Evolutionary conservation across 306 rosid species (phyloP).

Genomic region (Cercis canadensis): DNA sequence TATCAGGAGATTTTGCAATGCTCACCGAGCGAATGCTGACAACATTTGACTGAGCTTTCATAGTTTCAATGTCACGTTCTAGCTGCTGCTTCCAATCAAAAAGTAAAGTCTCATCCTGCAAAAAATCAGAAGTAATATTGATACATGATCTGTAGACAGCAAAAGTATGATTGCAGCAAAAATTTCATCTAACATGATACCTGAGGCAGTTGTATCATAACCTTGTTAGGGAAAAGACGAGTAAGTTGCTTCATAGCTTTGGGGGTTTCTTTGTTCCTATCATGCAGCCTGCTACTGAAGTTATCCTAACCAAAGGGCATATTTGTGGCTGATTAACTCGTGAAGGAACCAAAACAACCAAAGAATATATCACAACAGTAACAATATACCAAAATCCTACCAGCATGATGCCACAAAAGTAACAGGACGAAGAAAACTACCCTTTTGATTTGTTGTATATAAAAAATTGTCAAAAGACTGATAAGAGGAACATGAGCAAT

Average conservation of each 20-base stretch:
- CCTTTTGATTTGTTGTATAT: too few relatives aligned
- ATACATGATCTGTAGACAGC: slow-evolving; percentile 23
- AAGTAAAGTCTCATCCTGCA: slow-evolving; percentile 79
- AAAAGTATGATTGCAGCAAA: slow-evolving; percentile 20
- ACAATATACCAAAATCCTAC: slow-evolving; percentile 11
- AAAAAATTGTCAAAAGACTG: too few relatives aligned
- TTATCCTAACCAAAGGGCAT: slow-evolving; percentile 64
- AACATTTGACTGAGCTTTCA: slow-evolving; percentile 81
- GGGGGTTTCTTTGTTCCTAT: slow-evolving; percentile 83
- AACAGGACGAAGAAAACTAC: too few relatives aligned
- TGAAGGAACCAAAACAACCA: slow-evolving; percentile 28
- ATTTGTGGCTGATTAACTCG: slow-evolving; percentile 22
- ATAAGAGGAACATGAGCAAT: too few relatives aligned
- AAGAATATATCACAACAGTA: not conserved
- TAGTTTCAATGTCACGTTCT: slow-evolving; percentile 83
- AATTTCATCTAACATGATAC: slow-evolving; percentile 46
- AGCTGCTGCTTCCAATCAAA: slow-evolving; percentile 87
- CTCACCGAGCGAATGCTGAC: slow-evolving; percentile 78
- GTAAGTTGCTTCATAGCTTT: slow-evolving; percentile 80
- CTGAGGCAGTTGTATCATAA: slow-evolving; percentile 86
- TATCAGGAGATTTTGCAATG: slow-evolving; percentile 29
- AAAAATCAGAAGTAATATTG: slow-evolving; percentile 27
- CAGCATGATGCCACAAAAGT: slow-evolving; percentile 26
- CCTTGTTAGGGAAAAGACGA: slow-evolving; percentile 90
- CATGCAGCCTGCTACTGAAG: slow-evolving; percentile 71